Conservation (phyloP, 345 rosid genomes). For the Gynandropsis gynandra region DNA sequence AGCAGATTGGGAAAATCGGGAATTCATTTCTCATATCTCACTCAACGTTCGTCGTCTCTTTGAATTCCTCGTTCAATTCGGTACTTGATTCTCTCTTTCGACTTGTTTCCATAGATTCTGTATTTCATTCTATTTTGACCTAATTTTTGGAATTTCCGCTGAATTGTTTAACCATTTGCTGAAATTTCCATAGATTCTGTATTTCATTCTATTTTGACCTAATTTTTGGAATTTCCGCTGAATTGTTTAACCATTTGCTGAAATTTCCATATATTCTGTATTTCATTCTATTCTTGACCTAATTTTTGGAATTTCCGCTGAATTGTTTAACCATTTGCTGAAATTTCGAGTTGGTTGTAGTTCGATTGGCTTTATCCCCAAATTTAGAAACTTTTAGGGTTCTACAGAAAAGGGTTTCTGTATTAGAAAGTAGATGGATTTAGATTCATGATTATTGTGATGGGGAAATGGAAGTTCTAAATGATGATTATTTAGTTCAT, state of each 20-base stretch:
- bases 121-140: not conserved
- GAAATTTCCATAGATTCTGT: slow-evolving; percentile 10
- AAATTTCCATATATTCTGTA: slow-evolving; percentile 11
- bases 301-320: not conserved
- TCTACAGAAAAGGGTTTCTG: not conserved
- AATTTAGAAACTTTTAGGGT: slow-evolving; percentile 1
- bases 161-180: no score
- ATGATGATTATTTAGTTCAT: no score
- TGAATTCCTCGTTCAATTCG: slow-evolving; percentile 93
- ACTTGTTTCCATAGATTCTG: slow-evolving; percentile 2
- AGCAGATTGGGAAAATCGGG: slow-evolving; percentile 99
- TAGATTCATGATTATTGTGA: no score
- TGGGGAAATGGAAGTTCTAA: no score
- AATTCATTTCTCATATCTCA: slow-evolving; percentile 91
- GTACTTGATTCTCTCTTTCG: slow-evolving; percentile 24
- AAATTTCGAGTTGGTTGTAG: not conserved
- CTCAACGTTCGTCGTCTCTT: slow-evolving; percentile 98
- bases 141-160: not conserved
- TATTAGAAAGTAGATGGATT: not conserved
- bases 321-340: not conserved
- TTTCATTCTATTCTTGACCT: not conserved
- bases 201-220: not conserved
- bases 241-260: no score
- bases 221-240: not conserved
- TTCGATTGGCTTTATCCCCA: not conserved